Percentiles rank a stretch among this genome's conserved stretches.
These are phyloP conservation scores for Sporothrix sp. DNA, from an alignment of 2,329 filamentous ascomycete species.

Conservation along the genomic window DNA sequence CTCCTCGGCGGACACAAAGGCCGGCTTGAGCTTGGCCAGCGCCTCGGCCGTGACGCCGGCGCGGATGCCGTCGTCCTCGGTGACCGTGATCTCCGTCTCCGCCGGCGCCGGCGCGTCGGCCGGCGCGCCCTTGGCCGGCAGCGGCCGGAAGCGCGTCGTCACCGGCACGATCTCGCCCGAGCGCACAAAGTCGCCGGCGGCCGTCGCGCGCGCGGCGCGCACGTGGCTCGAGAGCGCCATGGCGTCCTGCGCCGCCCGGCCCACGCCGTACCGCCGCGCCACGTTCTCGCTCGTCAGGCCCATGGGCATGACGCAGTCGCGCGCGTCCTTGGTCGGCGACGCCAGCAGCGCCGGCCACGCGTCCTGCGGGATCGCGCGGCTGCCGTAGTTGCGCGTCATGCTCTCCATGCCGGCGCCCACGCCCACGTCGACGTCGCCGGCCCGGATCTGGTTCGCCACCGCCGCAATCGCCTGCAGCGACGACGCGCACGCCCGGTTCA, in stretches of 20 bases:
- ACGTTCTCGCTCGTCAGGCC: conserved; percentile 86
- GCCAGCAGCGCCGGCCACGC: conserved; percentile 66
- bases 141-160: conserved; percentile 55
- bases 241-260: conserved; percentile 67
- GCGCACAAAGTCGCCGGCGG: conserved; percentile 56
- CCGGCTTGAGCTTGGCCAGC: conserved; percentile 72
- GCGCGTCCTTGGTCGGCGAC: conserved; percentile 55
- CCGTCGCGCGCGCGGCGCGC: conserved; percentile 61
- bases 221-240: conserved; percentile 68
- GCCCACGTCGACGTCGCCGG: conserved; percentile 61
- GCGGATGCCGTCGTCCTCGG: conserved; percentile 74
- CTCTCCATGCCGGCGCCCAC: conserved; percentile 90
- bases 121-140: conserved; percentile 50
- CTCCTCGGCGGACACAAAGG: conserved; percentile 58
- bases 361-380: conserved; percentile 70
- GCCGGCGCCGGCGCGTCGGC: conserved; percentile 32
- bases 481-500: conserved; percentile 79
- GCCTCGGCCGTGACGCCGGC: conserved; percentile 57
- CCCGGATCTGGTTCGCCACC: conserved; percentile 65
- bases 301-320: conserved; percentile 92
- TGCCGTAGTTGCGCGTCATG: conserved; percentile 88
- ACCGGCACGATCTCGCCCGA: conserved; percentile 82
- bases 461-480: conserved; percentile 67
- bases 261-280: conserved; percentile 63
- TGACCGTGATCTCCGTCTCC: conserved; percentile 55